Evolutionary conservation across 2,329 filamentous ascomycete genomes (phyloP).

Genomic region (Penicillium sp.): DNA sequence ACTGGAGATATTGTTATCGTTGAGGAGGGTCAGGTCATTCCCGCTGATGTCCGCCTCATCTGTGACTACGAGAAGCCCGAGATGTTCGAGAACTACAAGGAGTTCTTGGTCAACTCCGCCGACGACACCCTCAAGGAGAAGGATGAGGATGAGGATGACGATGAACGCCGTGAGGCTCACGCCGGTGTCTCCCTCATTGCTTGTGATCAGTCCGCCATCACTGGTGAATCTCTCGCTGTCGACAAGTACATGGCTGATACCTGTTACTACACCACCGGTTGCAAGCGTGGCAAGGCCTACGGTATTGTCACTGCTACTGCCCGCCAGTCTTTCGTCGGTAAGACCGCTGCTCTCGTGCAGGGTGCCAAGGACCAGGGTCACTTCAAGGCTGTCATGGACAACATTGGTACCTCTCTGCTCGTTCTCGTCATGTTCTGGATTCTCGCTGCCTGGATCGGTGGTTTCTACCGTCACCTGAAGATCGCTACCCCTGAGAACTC

Average conservation of each 20-base stretch:
- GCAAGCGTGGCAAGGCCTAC: slow-evolving; percentile 77
- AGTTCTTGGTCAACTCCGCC: slow-evolving; percentile 60
- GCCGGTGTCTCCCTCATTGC: slow-evolving; percentile 65
- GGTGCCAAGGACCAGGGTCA: slow-evolving; percentile 74
- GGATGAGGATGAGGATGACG: slow-evolving; percentile 31
- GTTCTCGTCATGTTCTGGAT: slow-evolving; percentile 78
- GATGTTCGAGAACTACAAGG: slow-evolving; percentile 66
- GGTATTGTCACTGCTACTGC: slow-evolving; percentile 67
- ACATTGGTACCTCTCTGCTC: slow-evolving; percentile 71
- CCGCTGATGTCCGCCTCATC: slow-evolving; percentile 69
- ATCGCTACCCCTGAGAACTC: slow-evolving; percentile 54
- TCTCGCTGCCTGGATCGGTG: slow-evolving; percentile 72
- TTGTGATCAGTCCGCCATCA: slow-evolving; percentile 77
- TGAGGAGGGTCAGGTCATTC: slow-evolving; percentile 70
- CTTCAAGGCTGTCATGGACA: slow-evolving; percentile 84
- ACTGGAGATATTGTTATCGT: slow-evolving; percentile 74
- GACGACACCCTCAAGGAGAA: slow-evolving; percentile 62
- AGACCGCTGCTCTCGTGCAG: slow-evolving; percentile 71
- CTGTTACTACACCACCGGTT: slow-evolving; percentile 77
- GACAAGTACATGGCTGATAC: slow-evolving; percentile 67
- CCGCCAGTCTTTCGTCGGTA: slow-evolving; percentile 73
- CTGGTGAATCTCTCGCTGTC: slow-evolving; percentile 71
- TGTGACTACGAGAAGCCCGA: slow-evolving; percentile 70
- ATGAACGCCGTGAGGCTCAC: not conserved
- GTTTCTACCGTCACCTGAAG: slow-evolving; percentile 71